Conservation (phyloP, 208 protist genomes). For the Novymonas esmeraldas region DNA sequence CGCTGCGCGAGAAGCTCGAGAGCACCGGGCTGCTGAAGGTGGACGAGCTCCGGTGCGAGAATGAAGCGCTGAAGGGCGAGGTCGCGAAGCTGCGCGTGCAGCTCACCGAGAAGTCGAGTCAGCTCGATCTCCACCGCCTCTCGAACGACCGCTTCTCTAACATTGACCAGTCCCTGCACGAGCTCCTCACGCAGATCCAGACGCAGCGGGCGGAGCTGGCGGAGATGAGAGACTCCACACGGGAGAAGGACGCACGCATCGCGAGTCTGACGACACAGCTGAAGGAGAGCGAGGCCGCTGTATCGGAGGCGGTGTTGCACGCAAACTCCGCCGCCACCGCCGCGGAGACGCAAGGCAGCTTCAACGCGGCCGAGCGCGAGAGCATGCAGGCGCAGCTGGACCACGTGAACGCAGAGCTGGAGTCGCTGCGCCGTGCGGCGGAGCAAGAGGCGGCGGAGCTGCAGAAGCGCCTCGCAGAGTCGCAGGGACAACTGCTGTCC, state of each 20-base stretch:
- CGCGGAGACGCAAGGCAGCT: neutral
- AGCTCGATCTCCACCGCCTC: slow-evolving; percentile 38
- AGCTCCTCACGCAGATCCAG: slow-evolving; percentile 34
- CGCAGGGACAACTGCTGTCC: slow-evolving; percentile 22
- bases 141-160: slow-evolving; percentile 48
- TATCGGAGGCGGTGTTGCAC: slow-evolving; percentile 13
- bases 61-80: slow-evolving; percentile 33
- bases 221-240: slow-evolving; percentile 24
- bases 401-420: slow-evolving; percentile 17
- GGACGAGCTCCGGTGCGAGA: slow-evolving; percentile 31
- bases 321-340: neutral
- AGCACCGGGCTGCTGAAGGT: slow-evolving; percentile 39
- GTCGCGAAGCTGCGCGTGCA: slow-evolving; percentile 29
- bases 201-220: slow-evolving; percentile 41
- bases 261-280: slow-evolving; percentile 27
- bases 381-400: slow-evolving; percentile 13
- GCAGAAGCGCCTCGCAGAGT: slow-evolving; percentile 2
- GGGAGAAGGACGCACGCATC: slow-evolving; percentile 39
- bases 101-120: slow-evolving; percentile 51
- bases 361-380: neutral
- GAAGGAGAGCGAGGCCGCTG: slow-evolving; percentile 16
- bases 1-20: slow-evolving; percentile 37
- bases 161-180: slow-evolving; percentile 44
- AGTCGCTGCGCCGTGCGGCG: slow-evolving; percentile 6
- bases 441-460: slow-evolving; percentile 17